Conservation (phyloP, 1,284 basidiomycete species). For the Fomitopsis schrenkii region DNA sequence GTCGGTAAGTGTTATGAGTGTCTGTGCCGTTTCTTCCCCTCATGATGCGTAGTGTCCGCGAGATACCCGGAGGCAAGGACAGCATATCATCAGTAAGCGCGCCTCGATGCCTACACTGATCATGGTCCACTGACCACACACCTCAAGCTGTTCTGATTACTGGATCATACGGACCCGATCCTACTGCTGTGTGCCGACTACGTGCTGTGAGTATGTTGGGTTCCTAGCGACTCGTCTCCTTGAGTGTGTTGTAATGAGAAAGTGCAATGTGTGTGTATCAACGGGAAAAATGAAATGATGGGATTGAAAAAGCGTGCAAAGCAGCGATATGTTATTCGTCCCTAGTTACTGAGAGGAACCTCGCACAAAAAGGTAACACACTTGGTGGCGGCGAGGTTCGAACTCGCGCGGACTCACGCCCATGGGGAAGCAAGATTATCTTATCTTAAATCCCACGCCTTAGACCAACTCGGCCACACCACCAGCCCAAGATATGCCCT, state of each 20-base stretch:
- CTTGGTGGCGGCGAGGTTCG: conserved; percentile 78
- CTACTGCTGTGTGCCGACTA: no score
- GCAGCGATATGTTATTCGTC: neutral
- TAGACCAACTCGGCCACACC: conserved; percentile 80
- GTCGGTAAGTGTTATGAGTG: conserved; percentile 38
- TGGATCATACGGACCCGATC: no score
- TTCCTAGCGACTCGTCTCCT: no score
- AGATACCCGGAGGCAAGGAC: conserved; percentile 55
- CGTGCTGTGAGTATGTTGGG: no score
- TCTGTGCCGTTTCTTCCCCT: no score
- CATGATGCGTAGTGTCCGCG: conserved; percentile 17
- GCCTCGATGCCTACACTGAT: neutral
- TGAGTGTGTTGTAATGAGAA: no score
- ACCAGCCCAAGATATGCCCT: conserved; percentile 30
- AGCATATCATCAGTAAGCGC: conserved; percentile 49
- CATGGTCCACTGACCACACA: neutral
- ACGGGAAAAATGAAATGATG: no score
- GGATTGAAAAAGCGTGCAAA: no score
- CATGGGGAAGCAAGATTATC: conserved; percentile 67
- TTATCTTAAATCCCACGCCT: conserved; percentile 78
- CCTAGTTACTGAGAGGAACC: no score
- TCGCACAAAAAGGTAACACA: conserved; percentile 10
- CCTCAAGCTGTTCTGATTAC: neutral
- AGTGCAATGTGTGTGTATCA: no score
- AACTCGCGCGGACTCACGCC: conserved; percentile 75